Conservation (phyloP, 352 stramenopile species). For the Globisporangium rhizosaccharum region DNA sequence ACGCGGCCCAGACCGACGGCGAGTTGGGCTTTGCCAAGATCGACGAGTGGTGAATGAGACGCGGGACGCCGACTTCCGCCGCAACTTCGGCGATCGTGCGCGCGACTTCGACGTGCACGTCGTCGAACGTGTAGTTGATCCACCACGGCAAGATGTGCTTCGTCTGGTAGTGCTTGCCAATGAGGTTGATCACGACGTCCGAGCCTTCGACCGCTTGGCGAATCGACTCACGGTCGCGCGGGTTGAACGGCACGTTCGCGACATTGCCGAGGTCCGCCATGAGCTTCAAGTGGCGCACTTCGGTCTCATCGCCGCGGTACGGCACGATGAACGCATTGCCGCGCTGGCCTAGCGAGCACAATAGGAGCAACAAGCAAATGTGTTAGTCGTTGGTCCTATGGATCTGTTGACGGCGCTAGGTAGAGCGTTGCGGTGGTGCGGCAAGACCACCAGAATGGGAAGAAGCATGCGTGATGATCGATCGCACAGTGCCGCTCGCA, state of each 20-base stretch:
- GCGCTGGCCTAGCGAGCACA: slow-evolving; percentile 35
- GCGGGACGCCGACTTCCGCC: slow-evolving; percentile 69
- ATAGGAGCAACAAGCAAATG: too few relatives aligned
- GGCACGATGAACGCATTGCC: slow-evolving; percentile 79
- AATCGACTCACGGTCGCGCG: slow-evolving; percentile 92
- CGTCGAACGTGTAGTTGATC: slow-evolving; percentile 95
- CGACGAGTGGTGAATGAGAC: slow-evolving; percentile 81
- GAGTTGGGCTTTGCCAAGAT: slow-evolving; percentile 81
- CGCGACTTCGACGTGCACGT: slow-evolving; percentile 93
- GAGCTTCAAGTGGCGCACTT: slow-evolving; percentile 92
- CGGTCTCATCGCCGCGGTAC: slow-evolving; percentile 92
- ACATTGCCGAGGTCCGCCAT: slow-evolving; percentile 93
- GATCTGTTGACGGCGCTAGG: too few relatives aligned
- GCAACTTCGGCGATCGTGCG: slow-evolving; percentile 78
- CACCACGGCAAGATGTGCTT: slow-evolving; percentile 91
- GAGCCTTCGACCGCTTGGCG: slow-evolving; percentile 86
- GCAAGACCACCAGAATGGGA: slow-evolving; percentile 8
- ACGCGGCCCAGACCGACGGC: slow-evolving; percentile 73
- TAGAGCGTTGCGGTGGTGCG: not conserved
- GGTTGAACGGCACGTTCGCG: slow-evolving; percentile 69
- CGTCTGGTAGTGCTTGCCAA: slow-evolving; percentile 98
- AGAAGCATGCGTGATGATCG: not conserved
- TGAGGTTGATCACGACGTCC: slow-evolving; percentile 96
- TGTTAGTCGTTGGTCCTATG: not conserved
- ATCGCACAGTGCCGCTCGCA: not conserved